Conservation (phyloP, 1,284 basidiomycete genomes). For the Anthracocystis panici-leucophaei region DNA sequence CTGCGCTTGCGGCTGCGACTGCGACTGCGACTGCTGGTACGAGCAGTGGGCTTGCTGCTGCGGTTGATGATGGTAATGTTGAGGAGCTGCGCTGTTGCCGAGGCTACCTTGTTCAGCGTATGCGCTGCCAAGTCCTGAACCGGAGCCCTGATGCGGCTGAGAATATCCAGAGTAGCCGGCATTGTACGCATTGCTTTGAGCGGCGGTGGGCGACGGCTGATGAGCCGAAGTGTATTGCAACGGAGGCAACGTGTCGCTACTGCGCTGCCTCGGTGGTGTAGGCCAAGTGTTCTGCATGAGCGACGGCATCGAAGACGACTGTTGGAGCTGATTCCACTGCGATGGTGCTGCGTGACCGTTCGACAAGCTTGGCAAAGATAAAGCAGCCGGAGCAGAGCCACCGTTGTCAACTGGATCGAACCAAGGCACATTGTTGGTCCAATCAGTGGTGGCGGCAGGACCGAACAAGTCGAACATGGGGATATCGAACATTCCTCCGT, state of each 20-base stretch:
- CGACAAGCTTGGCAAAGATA: constrained; percentile 14
- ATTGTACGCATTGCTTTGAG: constrained; percentile 12
- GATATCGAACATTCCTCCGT: constrained; percentile 50
- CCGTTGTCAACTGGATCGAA: constrained; percentile 36
- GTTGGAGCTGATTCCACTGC: constrained; percentile 16
- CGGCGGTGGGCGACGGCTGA: constrained; percentile 8
- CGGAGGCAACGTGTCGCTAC: constrained; percentile 22
- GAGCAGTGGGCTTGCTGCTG: constrained; percentile 6
- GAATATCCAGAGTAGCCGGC: constrained; percentile 14
- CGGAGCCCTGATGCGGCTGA: background rate
- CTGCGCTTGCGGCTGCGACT: constrained; percentile 6
- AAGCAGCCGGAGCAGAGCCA: background rate
- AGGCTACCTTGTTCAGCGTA: constrained; percentile 16
- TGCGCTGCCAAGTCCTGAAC: background rate
- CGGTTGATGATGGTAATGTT: constrained; percentile 10
- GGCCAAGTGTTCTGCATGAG: constrained; percentile 23
- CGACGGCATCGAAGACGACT: background rate
- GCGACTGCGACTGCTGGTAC: constrained; percentile 1
- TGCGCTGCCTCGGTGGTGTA: constrained; percentile 17
- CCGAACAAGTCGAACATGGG: constrained; percentile 43
- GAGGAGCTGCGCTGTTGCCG: constrained; percentile 15
- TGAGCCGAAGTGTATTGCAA: constrained; percentile 21
- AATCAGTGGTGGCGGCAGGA: constrained; percentile 28
- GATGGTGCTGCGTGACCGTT: constrained; percentile 10
- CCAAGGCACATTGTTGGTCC: constrained; percentile 51